Base-by-base conservation (phyloP, 2,329 filamentous ascomycete genomes). In the Elsinoe batatas region DNA sequence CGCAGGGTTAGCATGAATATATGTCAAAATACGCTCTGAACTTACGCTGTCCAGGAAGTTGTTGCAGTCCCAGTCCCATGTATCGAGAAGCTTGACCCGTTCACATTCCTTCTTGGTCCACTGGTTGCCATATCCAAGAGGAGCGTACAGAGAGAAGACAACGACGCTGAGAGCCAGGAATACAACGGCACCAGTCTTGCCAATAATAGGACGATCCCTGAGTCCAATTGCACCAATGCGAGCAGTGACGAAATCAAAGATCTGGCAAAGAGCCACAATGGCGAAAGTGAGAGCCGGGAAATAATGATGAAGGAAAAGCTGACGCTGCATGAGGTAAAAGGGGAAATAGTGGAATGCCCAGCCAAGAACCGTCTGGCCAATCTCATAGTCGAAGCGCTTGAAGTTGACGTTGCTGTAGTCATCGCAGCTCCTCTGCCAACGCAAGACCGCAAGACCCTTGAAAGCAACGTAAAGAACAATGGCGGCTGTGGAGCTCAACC, bases 301-400 rank as follows among this genome's bases (percentile, higher is more conserved):
- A 72, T 98, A 98, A 74, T 98, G 93, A 72, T 98, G 93, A 59
- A 98, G 78, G 79, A 98, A 98, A 35, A 98, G 83, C 73, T 98
- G 93, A 64, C 93, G 90, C 68, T 93, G 84, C 93, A 98, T 97
- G 57, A 98, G 80, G 76, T 84, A 98, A 76, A 98, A 98, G 10
- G 93, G 93, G 78, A 98, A 97, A 76, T 96, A 98, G 73, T 98
- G 93, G 71, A 98, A 85, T 47, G 88, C 89, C 93, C 93, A 98
- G 62, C 87, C 93, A 7, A 98, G 80, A 32, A 96, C 86, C 15
- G 83, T 89, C 54, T 84, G 88, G 59, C 93, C 93, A 58, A 97
- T 82, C 72, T 98, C 93, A 67, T 96, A 97, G 72, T 97, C 93
- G 70, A 97, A 98, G 56, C 93, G 88, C 76, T 95, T 95, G 79